phyloP scores from a whole-genome alignment of 352 stramenopile species.

The Pythium aphanidermatum region DNA sequence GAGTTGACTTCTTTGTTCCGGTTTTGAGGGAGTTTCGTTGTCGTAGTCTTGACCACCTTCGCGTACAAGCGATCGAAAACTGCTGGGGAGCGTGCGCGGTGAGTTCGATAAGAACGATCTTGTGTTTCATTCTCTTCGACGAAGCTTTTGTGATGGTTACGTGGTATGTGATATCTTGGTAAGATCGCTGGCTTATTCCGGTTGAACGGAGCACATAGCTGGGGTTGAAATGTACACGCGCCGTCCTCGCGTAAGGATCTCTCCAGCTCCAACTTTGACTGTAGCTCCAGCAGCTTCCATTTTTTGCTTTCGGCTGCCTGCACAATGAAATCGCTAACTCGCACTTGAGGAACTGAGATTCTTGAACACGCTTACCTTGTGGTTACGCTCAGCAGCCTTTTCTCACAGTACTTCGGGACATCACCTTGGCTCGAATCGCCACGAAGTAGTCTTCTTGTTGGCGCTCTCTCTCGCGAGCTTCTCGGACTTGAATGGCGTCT shows the following conservation, averaged over 20 bases:
- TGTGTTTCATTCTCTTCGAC: too few relatives aligned
- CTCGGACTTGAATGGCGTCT: neutral
- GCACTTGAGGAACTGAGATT: too few relatives aligned
- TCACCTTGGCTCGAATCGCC: slow-evolving; percentile 6
- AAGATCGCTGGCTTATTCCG: neutral
- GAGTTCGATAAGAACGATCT: too few relatives aligned
- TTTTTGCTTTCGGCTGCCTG: slow-evolving; percentile 15
- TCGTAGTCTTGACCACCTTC: too few relatives aligned
- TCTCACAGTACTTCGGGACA: slow-evolving; percentile 18
- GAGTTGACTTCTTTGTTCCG: too few relatives aligned
- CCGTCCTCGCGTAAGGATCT: slow-evolving; percentile 12
- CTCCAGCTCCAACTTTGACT: slow-evolving; percentile 22
- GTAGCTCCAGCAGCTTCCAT: slow-evolving; percentile 30
- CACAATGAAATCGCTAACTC: too few relatives aligned
- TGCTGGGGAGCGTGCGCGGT: neutral
- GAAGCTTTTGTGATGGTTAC: too few relatives aligned
- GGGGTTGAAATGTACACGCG: slow-evolving; percentile 34
- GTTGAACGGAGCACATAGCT: slow-evolving; percentile 11
- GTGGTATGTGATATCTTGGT: too few relatives aligned
- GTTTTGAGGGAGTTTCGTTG: too few relatives aligned
- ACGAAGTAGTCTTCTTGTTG: slow-evolving; percentile 24
- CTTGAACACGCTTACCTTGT: slow-evolving; percentile 12
- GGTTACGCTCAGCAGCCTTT: slow-evolving; percentile 34
- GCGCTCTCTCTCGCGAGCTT: slow-evolving; percentile 2
- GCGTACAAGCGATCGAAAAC: slow-evolving; percentile 12